Evolutionary conservation across 306 rosid species (phyloP), one percentile per base, ranked within the genome.

Genomic region (Malus fusca): DNA sequence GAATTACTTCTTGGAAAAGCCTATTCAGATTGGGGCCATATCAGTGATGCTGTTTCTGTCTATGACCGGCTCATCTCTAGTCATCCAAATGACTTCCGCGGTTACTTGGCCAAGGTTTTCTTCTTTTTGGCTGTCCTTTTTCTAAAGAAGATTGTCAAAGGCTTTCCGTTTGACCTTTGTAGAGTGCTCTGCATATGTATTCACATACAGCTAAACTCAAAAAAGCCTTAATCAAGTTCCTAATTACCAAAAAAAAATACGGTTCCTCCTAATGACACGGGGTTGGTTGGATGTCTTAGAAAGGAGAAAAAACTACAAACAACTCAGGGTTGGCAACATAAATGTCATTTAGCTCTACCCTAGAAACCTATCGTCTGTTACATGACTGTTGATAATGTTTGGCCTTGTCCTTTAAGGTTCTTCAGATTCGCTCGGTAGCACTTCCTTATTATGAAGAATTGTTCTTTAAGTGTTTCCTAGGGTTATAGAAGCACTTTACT

Each of bases 1-100:
- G 98, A 94, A 40, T 91, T 94, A 86, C 97, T 94, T 78, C 97
- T 94, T 73, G 96, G 97, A 67, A 94, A 94, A 86, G 92, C 97
- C 40, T 94, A 91, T 84, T 90, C 97, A 73, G 96, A 91, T 44
- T 90, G 98, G 97, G 98, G 98, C 46, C 98, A 84, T 84, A 76
- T 91, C 43, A 79, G 90, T 83, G 98, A 94, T 86, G 98, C 98
- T 73, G 81, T 94, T 46, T 82, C 98, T 52, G 94, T 94, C 69
- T 94, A 91, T 65, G 90, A 94, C 78, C 85, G 76, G 76, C 94
- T 94, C 82, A 90, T 94, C 81, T 81, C 94, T 75, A 75, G 84
- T 78, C 88, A 90, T 80, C 90, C 96, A 46, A 79, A 85, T 55
- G 95, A 94, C 85, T 94, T 94, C 83, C 98, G 97, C 18, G 96